Evolutionary conservation across 1,284 basidiomycete genomes (phyloP), one percentile per base, ranked within the genome.

Genomic region (Austroboletus niveus): DNA sequence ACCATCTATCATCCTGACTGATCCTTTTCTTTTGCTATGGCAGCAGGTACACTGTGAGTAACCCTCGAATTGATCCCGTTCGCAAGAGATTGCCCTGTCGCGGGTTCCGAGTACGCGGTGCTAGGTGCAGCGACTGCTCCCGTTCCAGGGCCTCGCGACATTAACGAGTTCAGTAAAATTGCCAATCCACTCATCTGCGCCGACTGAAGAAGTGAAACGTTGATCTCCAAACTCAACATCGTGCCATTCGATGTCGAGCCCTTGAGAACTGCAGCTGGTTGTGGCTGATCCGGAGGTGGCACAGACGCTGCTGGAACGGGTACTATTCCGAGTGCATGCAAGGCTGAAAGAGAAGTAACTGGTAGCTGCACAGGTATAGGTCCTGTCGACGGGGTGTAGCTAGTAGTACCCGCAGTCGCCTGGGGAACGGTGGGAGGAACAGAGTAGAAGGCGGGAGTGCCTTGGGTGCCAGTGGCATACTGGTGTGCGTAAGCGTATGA

Each of bases 291-390:
- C 24, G 79, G 66, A 12, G 79, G 69, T 5, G 78, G 75, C n/a
- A 84, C 62, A 3, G 81, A 76, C 11, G 76, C 63, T n/a, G 76
- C 76, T 2, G 84, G 78, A 20, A 89, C 75, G n/a, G 88, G 88
- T 8, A 82, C 71, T 58, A 91, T 89, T 12, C 87, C 87, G 22
- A 89, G 74, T 1, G 81, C 76, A 48, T 84, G 79, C 9, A 91
- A 72, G 12, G 85, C 80, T 14, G 84, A 80, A 14, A 91, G 70
- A 1, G 84, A 85, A 15, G 83, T 76, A 2, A 85, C 78, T 15
- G 88, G 88, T 32, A 90, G 71, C 54, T 87, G 84, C 0, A 90
- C 82, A 22, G 88, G 87, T 57, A 90, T 85, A 4, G 85, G 79
- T 15, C 72, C 70, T 8, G 69, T 64, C 9, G 66, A 65, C 9